Evolutionary conservation across 441 rosid species (phyloP), one percentile per base, ranked within the genome.

Genomic region (Mallotus repandus): DNA sequence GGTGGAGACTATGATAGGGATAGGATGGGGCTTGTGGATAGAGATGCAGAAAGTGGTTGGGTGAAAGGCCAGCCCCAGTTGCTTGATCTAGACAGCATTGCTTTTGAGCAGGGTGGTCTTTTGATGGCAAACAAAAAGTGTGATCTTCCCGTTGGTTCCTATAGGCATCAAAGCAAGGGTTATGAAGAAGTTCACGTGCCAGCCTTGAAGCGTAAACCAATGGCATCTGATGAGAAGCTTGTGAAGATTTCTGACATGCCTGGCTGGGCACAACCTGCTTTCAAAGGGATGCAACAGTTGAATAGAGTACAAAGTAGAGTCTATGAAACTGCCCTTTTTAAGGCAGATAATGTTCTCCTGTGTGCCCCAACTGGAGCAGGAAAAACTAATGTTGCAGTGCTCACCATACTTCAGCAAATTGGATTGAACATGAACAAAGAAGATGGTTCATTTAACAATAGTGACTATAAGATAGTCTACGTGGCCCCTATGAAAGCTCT

Each of bases 291-390:
- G 98, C 86, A 84, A 63, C 93, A 88, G 79, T 75, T 95, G 89
- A 95, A 95, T 83, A 88, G 97, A 79, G 92, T 95, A 35, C 98
- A 95, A 81, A 93, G 97, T 85, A 88, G 79, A 83, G 97, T 95
- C 49, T 95, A 89, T 56, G 86, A 93, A 49, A 88, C 98, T 79
- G 99, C 99, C 0, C 84, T 93, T 29, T 86, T 84, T 77, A 68
- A 77, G 65, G 89, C 97, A 9, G 94, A 95, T 54, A 95, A 93
- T 71, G 74, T 95, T 76, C 97, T 95, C 70, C 74, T 95, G 68
- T 95, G 98, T 85, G 97, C 97, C 57, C 98, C 98, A 11, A 94
- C 97, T 59, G 98, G 98, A n/a, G 96, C 97, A 15, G 98, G 98
- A 49, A 92, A 94, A 83, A 94, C 98, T 62, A 94, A 92, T 78